Percentiles rank a stretch among this genome's conserved stretches.
Evolutionary conservation across 106 monocot species (phyloP).

Genomic region (Dioscorea dumetorum): DNA sequence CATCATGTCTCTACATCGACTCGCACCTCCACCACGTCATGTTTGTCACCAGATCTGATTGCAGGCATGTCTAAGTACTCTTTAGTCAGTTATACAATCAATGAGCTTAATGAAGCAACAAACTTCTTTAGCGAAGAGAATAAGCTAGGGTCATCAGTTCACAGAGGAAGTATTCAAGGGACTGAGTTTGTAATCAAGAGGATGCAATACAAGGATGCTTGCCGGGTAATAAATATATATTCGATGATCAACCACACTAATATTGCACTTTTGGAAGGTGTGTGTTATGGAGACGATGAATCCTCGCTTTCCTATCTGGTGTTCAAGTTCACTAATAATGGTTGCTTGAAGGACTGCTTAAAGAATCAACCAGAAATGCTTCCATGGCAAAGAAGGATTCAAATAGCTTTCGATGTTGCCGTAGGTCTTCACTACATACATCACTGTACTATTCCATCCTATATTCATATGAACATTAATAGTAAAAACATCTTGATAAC

Average conservation of each 20-base stretch:
- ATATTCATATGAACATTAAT: constrained; percentile 30
- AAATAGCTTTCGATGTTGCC: constrained; percentile 28
- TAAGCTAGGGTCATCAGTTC: constrained; percentile 10
- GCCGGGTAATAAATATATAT: constrained; percentile 15
- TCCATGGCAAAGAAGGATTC: constrained; percentile 21
- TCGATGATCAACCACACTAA: constrained; percentile 26
- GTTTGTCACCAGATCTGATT: constrained; percentile 17
- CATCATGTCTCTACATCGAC: neutral
- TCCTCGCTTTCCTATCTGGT: constrained; percentile 17
- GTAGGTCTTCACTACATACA: constrained; percentile 30
- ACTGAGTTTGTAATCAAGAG: constrained; percentile 12
- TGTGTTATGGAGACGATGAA: constrained; percentile 17
- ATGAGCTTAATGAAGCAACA: constrained; percentile 20
- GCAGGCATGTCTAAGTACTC: constrained; percentile 24
- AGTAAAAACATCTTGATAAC: constrained; percentile 26
- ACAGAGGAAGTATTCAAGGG: constrained; percentile 12
- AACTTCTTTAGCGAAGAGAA: constrained; percentile 7
- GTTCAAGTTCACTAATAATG: constrained; percentile 12
- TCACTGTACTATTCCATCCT: constrained; percentile 23
- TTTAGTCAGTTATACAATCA: constrained; percentile 7
- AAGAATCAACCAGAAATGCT: neutral
- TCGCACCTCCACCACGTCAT: constrained; percentile 6
- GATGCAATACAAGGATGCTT: constrained; percentile 20
- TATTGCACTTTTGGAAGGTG: constrained; percentile 18
- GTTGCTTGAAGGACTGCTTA: constrained; percentile 23